Conservation (phyloP, 352 stramenopile species). For the Globisporangium apiculatum region DNA sequence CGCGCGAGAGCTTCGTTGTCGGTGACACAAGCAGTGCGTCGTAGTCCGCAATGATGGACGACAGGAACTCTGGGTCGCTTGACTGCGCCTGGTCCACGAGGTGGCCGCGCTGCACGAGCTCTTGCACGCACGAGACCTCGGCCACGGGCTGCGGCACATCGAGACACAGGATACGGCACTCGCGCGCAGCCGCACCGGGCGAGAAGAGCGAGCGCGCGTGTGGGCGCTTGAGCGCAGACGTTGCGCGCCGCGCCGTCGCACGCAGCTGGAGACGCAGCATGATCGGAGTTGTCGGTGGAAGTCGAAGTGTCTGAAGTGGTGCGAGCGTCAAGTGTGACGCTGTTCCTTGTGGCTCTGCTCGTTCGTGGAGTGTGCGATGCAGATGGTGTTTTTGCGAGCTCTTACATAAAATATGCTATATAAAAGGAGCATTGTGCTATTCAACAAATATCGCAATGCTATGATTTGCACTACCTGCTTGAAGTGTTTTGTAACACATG, state of each 20-base stretch:
- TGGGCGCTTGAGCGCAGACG: not conserved
- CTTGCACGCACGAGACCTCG: slow-evolving; percentile 47
- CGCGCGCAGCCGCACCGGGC: not conserved
- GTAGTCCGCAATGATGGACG: slow-evolving; percentile 31
- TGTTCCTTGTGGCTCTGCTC: too few relatives aligned
- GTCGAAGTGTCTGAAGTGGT: too few relatives aligned
- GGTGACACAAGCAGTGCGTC: slow-evolving; percentile 61
- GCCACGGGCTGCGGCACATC: slow-evolving; percentile 41
- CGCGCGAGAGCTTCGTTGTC: slow-evolving; percentile 31
- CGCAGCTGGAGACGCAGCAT: slow-evolving; percentile 9
- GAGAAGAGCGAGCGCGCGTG: slow-evolving; percentile 9
- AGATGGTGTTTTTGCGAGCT: too few relatives aligned
- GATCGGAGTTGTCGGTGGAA: too few relatives aligned
- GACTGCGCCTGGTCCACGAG: slow-evolving; percentile 40
- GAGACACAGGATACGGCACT: slow-evolving; percentile 53
- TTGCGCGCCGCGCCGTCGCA: not conserved
- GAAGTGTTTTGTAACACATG: too few relatives aligned
- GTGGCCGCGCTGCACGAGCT: slow-evolving; percentile 69
- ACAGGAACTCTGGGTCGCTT: slow-evolving; percentile 19
- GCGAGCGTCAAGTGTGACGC: too few relatives aligned
- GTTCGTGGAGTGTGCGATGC: too few relatives aligned
- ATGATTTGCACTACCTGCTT: too few relatives aligned
- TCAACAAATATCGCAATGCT: too few relatives aligned
- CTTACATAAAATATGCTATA: too few relatives aligned
- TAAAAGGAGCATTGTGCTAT: too few relatives aligned